These are phyloP conservation scores for Carex sylvatica DNA, from an alignment of 202 grass and related monocot species.

Conservation along the genomic window DNA sequence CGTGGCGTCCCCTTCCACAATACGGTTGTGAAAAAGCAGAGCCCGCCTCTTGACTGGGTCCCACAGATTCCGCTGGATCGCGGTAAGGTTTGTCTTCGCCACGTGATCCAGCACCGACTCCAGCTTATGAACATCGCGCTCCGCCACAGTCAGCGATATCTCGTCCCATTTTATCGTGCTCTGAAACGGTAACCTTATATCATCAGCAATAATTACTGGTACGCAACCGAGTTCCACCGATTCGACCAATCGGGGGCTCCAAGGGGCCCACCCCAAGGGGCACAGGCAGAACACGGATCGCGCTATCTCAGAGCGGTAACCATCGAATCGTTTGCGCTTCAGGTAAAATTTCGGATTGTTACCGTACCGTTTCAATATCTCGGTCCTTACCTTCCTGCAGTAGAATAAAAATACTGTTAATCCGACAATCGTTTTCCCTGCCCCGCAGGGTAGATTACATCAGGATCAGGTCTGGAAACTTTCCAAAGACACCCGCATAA, in stretches of 20 bases:
- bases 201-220: constrained; percentile 77
- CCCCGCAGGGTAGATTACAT: not conserved
- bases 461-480: not conserved
- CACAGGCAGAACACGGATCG: constrained; percentile 80
- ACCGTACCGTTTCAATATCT: constrained; percentile 47
- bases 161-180: constrained; percentile 53
- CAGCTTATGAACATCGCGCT: constrained; percentile 52
- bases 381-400: constrained; percentile 69
- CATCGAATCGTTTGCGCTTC: constrained; percentile 59
- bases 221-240: constrained; percentile 76
- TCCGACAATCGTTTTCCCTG: not conserved
- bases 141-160: constrained; percentile 67
- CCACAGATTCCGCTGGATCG: constrained; percentile 82
- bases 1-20: constrained; percentile 71
- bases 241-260: constrained; percentile 89
- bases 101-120: constrained; percentile 71
- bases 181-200: constrained; percentile 72
- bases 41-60: constrained; percentile 58
- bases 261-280: constrained; percentile 88
- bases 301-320: constrained; percentile 75
- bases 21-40: constrained; percentile 53
- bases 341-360: constrained; percentile 69
- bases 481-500: not conserved
- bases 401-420: constrained; percentile 3
- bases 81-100: constrained; percentile 58